Evolutionary conservation across 2,329 filamentous ascomycete species (phyloP).

Genomic region (Didymella pinodella): DNA sequence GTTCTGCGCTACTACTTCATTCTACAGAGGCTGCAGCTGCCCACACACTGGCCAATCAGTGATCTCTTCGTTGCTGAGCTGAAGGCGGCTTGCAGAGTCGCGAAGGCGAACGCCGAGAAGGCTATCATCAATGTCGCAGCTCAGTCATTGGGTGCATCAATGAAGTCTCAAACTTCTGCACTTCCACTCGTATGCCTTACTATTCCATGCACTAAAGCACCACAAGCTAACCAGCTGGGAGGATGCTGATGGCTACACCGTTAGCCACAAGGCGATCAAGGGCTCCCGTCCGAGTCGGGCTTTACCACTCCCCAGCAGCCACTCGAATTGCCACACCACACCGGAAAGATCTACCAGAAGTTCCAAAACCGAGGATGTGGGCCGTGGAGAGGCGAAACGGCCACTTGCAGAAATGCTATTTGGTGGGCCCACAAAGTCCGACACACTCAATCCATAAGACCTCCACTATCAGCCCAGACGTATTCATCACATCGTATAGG

Average conservation of each 20-base stretch:
- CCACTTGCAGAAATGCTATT: background rate
- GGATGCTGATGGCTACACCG: background rate
- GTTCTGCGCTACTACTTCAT: constrained; percentile 5
- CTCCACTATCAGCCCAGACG: background rate
- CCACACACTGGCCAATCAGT: background rate
- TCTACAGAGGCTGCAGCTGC: constrained; percentile 1
- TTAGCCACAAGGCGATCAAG: constrained; percentile 5
- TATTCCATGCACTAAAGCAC: background rate
- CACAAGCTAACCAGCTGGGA: background rate
- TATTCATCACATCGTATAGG: background rate
- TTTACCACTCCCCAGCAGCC: background rate
- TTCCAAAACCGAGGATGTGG: background rate
- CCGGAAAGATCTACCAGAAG: background rate
- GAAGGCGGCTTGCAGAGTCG: background rate
- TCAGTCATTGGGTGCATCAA: background rate
- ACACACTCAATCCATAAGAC: background rate
- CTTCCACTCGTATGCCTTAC: background rate
- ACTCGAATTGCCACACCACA: background rate
- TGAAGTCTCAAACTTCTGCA: background rate
- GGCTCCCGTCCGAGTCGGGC: background rate
- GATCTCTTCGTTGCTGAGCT: background rate
- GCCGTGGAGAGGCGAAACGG: background rate
- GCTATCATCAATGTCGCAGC: background rate
- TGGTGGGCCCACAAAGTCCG: background rate
- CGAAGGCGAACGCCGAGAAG: background rate